Evolutionary conservation across 495 filamentous ascomycete genomes (phyloP).

Genomic region (Aspergillus coremiiformis): DNA sequence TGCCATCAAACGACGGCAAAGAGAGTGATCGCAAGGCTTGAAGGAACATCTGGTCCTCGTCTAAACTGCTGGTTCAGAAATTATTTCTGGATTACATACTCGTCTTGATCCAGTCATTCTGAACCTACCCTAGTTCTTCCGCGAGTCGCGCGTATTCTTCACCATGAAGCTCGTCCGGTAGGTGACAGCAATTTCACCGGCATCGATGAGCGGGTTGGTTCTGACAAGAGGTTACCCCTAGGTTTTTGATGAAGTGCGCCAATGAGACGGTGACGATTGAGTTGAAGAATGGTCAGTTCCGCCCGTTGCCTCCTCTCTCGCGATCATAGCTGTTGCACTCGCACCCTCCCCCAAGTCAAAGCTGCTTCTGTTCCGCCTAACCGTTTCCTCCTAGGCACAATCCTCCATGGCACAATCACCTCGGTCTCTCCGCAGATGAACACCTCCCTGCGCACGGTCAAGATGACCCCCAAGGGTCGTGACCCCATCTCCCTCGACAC

Average conservation of each 20-base stretch:
- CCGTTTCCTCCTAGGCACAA: constrained; percentile 58
- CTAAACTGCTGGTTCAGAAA: neutral
- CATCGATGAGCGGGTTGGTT: neutral
- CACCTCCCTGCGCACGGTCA: constrained; percentile 84
- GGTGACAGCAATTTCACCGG: constrained; percentile 21
- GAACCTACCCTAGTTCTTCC: neutral
- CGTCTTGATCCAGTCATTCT: neutral
- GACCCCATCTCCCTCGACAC: constrained; percentile 81
- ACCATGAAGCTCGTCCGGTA: constrained; percentile 99
- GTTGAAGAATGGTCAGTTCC: constrained; percentile 79
- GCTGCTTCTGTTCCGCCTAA: neutral
- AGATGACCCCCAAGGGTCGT: constrained; percentile 84
- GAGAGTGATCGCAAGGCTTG: neutral
- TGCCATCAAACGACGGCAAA: neutral
- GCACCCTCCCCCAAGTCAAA: neutral
- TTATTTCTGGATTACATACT: neutral
- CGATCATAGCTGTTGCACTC: constrained; percentile 1
- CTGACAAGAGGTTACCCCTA: constrained; percentile 30
- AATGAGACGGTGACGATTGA: constrained; percentile 98
- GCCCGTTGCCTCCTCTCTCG: neutral
- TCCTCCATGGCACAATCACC: constrained; percentile 90
- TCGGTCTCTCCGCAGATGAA: constrained; percentile 97
- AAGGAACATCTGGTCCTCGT: neutral
- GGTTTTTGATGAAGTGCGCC: constrained; percentile 96
- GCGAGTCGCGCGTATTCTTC: constrained; percentile 10